Percentiles rank a stretch among this genome's conserved stretches.
phyloP scores from a whole-genome alignment of 305 asterid species.

The Fraxinus platypoda region DNA sequence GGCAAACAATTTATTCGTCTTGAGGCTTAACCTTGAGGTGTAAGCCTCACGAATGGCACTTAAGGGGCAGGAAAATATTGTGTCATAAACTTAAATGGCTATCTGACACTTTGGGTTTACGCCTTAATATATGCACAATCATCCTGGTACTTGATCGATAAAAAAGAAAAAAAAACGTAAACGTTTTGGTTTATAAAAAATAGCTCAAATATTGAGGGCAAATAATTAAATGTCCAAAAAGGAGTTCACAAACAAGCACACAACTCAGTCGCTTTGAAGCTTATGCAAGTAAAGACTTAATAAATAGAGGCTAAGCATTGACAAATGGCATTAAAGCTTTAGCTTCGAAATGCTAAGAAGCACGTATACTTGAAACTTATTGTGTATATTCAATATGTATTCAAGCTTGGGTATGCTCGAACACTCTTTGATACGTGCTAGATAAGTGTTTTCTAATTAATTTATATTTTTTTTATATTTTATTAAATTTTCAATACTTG shows the following conservation, averaged over 20 bases:
- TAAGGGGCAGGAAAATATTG: background rate
- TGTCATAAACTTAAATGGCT: background rate
- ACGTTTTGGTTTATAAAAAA: background rate
- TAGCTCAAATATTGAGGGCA: background rate
- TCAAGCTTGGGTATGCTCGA: background rate
- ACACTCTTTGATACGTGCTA: background rate
- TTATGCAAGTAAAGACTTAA: background rate
- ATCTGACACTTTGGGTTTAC: background rate
- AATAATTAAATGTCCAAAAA: background rate
- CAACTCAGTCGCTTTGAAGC: background rate
- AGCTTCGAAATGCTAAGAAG: background rate
- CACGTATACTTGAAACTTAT: background rate
- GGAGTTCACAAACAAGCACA: background rate
- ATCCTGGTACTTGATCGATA: background rate
- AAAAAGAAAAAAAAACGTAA: background rate
- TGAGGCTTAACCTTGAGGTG: background rate
- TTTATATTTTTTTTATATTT: background rate
- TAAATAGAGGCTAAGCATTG: background rate
- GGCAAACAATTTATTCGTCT: background rate
- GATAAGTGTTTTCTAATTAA: background rate
- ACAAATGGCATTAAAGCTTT: background rate
- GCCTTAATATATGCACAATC: background rate
- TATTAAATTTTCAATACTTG: background rate
- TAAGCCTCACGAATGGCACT: background rate
- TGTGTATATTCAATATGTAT: background rate